A percentile compares a stretch with the other conserved stretches of the same genome.
phyloP scores from a whole-genome alignment of 108 stramenopile genomes.

The Pseudonitzschia delicatissima region DNA sequence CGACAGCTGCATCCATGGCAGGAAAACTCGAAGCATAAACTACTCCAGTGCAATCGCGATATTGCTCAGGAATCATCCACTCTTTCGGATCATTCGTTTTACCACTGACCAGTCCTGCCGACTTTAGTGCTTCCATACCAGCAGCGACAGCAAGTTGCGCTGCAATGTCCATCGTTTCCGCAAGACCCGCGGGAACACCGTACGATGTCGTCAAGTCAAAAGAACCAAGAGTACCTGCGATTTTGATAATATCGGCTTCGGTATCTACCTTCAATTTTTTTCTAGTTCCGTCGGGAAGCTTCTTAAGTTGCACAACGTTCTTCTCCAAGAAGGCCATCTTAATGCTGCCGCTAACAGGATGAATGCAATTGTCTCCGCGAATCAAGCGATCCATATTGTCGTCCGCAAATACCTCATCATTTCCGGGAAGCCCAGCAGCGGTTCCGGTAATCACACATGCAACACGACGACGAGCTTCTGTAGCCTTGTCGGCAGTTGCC shows the following conservation, averaged over 20 bases:
- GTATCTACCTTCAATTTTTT: conserved; percentile 53
- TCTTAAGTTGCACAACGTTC: conserved; percentile 88
- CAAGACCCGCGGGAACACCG: conserved; percentile 86
- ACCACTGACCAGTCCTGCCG: conserved; percentile 88
- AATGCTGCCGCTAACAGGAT: conserved; percentile 53
- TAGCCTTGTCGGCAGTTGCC: conserved; percentile 43
- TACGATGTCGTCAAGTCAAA: conserved; percentile 76
- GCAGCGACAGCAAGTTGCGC: conserved; percentile 95
- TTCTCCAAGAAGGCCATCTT: conserved; percentile 87
- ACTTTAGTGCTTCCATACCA: conserved; percentile 93
- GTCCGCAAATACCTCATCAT: conserved; percentile 58
- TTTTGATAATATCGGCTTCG: conserved; percentile 70
- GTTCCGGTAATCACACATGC: conserved; percentile 94
- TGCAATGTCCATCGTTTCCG: conserved; percentile 94
- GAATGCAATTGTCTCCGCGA: conserved; percentile 80
- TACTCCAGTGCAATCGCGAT: conserved; percentile 92
- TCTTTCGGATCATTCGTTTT: conserved; percentile 66
- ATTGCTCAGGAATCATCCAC: conserved; percentile 89
- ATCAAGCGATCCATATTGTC: conserved; percentile 79
- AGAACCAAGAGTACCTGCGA: conserved; percentile 86
- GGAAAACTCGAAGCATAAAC: conserved; percentile 96
- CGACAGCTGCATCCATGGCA: conserved; percentile 95
- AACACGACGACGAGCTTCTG: conserved; percentile 54
- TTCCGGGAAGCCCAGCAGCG: conserved; percentile 89
- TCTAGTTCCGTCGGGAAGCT: conserved; percentile 57